Conservation (phyloP, 805 yeast species). For the Barnettozyma californica region DNA sequence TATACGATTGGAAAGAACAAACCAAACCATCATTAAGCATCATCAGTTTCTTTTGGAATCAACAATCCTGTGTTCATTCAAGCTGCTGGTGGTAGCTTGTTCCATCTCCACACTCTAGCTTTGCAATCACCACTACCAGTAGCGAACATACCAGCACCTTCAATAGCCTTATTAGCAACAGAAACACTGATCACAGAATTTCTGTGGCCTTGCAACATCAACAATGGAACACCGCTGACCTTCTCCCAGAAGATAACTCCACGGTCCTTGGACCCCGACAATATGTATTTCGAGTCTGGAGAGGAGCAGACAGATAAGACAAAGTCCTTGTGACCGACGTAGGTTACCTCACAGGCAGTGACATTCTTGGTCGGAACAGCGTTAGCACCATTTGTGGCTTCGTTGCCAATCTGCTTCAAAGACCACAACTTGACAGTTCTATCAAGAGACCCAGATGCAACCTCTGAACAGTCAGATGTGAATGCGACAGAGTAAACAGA, state of each 20-base stretch:
- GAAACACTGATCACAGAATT: conserved; percentile 94
- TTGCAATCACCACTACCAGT: conserved; percentile 97
- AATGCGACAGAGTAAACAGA: conserved; percentile 93
- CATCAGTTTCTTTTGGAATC: conserved; percentile 3
- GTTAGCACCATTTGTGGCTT: conserved; percentile 35
- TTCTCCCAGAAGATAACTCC: conserved; percentile 98
- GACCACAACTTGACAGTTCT: conserved; percentile 96
- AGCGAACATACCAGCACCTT: conserved; percentile 83
- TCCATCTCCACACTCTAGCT: conserved; percentile 95
- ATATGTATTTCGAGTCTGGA: conserved; percentile 84
- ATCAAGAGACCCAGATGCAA: conserved; percentile 92
- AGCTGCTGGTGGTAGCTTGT: conserved; percentile 28
- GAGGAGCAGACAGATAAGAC: conserved; percentile 92
- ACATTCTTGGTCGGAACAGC: conserved; percentile 35
- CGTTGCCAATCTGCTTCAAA: conserved; percentile 52
- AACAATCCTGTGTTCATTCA: conserved; percentile 9
- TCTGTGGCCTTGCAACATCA: conserved; percentile 95
- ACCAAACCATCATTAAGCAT: background rate
- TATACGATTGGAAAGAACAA: background rate
- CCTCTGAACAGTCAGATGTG: conserved; percentile 85
- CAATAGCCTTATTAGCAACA: conserved; percentile 71
- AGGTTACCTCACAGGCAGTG: conserved; percentile 80
- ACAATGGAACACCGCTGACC: conserved; percentile 80
- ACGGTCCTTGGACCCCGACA: conserved; percentile 94
- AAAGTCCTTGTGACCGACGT: conserved; percentile 94